phyloP scores from a whole-genome alignment of 2,329 filamentous ascomycete genomes.

The Mollisiaceae sp. region DNA sequence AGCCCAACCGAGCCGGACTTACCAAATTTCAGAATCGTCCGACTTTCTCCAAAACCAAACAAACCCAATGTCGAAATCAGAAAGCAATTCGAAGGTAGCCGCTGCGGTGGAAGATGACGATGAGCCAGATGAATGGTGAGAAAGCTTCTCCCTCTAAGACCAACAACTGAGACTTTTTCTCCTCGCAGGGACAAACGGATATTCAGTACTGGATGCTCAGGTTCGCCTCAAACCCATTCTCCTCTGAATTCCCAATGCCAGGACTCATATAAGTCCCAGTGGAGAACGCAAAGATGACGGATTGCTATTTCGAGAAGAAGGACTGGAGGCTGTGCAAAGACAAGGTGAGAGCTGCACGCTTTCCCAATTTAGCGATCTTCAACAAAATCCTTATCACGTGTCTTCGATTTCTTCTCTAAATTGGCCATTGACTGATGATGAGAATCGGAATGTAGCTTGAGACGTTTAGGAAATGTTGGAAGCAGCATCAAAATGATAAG shows the following conservation, averaged over 20 bases:
- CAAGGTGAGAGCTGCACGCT: slow-evolving; percentile 65
- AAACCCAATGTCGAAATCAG: slow-evolving; percentile 41
- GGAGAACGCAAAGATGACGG: slow-evolving; percentile 88
- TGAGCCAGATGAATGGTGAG: slow-evolving; percentile 93
- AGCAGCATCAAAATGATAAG: slow-evolving; percentile 82
- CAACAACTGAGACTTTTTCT: slow-evolving; percentile 29
- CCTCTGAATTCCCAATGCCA: background rate
- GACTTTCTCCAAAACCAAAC: slow-evolving; percentile 20
- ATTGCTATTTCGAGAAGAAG: slow-evolving; percentile 95
- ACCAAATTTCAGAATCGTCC: slow-evolving; percentile 17
- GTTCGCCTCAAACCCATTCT: slow-evolving; percentile 51
- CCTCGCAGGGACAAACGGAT: slow-evolving; percentile 89
- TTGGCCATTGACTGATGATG: slow-evolving; percentile 27
- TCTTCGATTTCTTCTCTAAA: background rate
- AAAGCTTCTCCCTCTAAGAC: slow-evolving; percentile 19
- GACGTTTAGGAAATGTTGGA: slow-evolving; percentile 89
- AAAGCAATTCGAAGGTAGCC: slow-evolving; percentile 37
- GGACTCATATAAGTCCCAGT: slow-evolving; percentile 53
- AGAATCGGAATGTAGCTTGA: slow-evolving; percentile 70
- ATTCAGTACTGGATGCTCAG: slow-evolving; percentile 92
- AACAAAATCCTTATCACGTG: slow-evolving; percentile 35
- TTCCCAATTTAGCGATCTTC: slow-evolving; percentile 31
- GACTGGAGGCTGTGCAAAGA: slow-evolving; percentile 90
- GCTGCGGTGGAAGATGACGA: slow-evolving; percentile 68
- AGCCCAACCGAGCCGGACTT: slow-evolving; percentile 33